Base-by-base conservation (phyloP, 1,139 yeast genomes). In the Spencermartinsiella ligniputridi region DNA sequence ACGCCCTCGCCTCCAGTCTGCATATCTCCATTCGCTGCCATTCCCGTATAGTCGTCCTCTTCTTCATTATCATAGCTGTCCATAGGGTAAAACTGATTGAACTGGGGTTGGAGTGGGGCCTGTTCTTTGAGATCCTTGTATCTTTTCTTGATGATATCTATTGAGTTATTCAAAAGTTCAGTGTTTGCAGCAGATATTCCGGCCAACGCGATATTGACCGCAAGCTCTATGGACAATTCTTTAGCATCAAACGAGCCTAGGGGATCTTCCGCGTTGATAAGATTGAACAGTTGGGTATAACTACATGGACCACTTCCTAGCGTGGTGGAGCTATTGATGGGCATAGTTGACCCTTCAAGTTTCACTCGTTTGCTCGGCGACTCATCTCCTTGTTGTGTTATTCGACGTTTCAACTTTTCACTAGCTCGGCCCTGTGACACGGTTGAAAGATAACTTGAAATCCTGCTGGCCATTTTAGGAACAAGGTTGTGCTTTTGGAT, bases 241-340 rank as follows among this genome's bases (percentile, higher is more conserved):
- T 86, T 74, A 41, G 88, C 77, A 61, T 89, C 92, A 57, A 87
- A 83, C 40, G 74, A 71, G 21, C 79, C 76, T 39, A 81, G 63
- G 39, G 82, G 79, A 60, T 83, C 81, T 27, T 66, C 63, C 2
- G 81, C 70, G 42, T 79, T 83, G 48, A 83, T 81, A 47, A 90
- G 70, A 36, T 81, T 77, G 61, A 79, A 90, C 33, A 69, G 48
- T 5, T 63, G 55, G 18, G 67, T 56, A 39, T 59, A 63, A 3
- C 68, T 64, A 32, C 54, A 61, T 1, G 60, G 58, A 1, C 66
- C 66, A 1, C 60, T 44, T 0, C 66, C 64, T 40, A 63, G 52
- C 9, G 41, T 33, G 0, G 62, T 57, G 9, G 56, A 44, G 20
- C 52, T 48, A 34, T 57, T 56, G 13, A 53, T 51, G 18, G 62